These are phyloP conservation scores for Oehlia diaphana DNA, from an alignment of 192 early-diverging fungal species.

Conservation along the genomic window DNA sequence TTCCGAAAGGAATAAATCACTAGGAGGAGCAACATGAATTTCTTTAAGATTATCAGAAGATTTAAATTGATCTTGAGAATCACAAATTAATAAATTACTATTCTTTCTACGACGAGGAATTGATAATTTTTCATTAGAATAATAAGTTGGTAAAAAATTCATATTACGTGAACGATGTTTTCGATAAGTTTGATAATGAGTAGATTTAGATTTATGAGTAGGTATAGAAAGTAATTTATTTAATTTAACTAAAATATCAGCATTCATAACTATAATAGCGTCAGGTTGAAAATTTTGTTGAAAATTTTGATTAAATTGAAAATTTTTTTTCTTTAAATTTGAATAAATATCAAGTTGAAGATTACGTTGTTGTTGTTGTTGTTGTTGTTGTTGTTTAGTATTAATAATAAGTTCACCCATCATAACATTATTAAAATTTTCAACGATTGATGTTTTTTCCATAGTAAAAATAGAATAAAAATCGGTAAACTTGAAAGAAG, in stretches of 20 bases:
- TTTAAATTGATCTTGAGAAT: neutral
- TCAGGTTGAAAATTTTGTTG: neutral
- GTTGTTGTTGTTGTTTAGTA: neutral
- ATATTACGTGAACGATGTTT: neutral
- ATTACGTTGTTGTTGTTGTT: neutral
- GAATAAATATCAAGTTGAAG: neutral
- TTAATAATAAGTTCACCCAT: neutral
- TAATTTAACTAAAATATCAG: neutral
- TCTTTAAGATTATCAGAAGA: neutral
- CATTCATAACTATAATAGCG: neutral
- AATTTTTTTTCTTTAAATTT: neutral
- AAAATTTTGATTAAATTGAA: neutral
- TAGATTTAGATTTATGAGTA: too few relatives aligned
- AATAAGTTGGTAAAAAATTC: neutral
- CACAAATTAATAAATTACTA: neutral
- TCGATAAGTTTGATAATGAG: neutral
- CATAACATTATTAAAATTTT: neutral
- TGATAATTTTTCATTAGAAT: too few relatives aligned
- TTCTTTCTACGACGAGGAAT: neutral
- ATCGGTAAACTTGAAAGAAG: neutral
- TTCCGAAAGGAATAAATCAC: conserved; percentile 6
- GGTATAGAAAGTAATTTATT: neutral
- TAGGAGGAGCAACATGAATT: neutral
- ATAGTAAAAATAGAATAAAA: neutral
- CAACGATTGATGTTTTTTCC: too few relatives aligned